Evolutionary conservation across 2,329 filamentous ascomycete species (phyloP).

Genomic region (Paraconiothyrium sp.): DNA sequence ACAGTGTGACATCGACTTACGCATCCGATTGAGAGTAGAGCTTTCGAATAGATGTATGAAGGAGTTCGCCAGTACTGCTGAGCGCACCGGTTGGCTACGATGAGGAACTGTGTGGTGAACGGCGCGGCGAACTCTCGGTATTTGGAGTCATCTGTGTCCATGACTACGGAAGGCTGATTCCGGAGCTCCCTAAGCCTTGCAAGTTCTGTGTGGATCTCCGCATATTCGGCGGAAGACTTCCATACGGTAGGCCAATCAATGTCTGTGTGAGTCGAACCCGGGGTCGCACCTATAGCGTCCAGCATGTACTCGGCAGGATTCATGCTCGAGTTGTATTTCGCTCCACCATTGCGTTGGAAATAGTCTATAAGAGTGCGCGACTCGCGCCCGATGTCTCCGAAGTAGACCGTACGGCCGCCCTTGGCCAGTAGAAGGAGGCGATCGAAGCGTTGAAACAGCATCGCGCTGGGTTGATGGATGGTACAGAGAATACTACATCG

Average conservation of each 20-base stretch:
- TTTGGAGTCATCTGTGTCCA: slow-evolving; percentile 58
- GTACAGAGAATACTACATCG: slow-evolving; percentile 78
- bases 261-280: slow-evolving; percentile 57
- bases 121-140: slow-evolving; percentile 84
- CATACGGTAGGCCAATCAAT: slow-evolving; percentile 62
- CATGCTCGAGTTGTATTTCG: slow-evolving; percentile 69
- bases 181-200: slow-evolving; percentile 39
- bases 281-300: slow-evolving; percentile 63
- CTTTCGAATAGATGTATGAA: slow-evolving; percentile 87
- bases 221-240: slow-evolving; percentile 58
- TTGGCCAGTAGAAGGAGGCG: slow-evolving; percentile 79
- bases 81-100: slow-evolving; percentile 79
- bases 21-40: slow-evolving; percentile 69
- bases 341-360: slow-evolving; percentile 77
- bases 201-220: slow-evolving; percentile 56
- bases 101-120: slow-evolving; percentile 71
- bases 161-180: slow-evolving; percentile 51
- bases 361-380: slow-evolving; percentile 74
- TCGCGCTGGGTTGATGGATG: slow-evolving; percentile 93
- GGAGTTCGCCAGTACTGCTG: slow-evolving; percentile 93
- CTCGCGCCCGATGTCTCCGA: slow-evolving; percentile 78
- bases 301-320: slow-evolving; percentile 88
- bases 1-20: slow-evolving; percentile 25
- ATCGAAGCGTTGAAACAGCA: slow-evolving; percentile 92
- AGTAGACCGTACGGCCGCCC: slow-evolving; percentile 82